Evolutionary conservation across 441 rosid species (phyloP).

Genomic region (Cnidoscolus chayamansa): DNA sequence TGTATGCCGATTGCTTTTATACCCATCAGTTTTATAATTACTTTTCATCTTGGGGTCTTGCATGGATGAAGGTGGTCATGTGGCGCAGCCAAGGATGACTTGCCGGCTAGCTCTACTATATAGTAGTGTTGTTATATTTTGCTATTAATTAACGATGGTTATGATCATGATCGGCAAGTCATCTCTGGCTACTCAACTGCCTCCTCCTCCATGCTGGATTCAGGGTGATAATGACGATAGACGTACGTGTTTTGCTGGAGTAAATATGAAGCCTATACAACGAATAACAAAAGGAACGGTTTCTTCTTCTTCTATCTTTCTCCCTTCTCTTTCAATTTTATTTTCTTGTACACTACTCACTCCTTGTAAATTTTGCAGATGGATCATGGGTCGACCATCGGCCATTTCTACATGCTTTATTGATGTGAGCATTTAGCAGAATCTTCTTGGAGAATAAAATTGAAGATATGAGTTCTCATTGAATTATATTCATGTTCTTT

Average conservation of each 20-base stretch:
- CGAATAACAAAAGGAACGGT: no score
- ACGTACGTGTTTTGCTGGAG: no score
- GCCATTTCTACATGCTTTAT: background rate
- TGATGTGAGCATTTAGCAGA: no score
- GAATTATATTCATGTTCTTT: no score
- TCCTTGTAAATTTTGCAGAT: no score
- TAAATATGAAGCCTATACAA: no score
- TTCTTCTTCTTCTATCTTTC: no score
- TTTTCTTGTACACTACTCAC: no score
- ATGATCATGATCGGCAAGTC: conserved; percentile 47
- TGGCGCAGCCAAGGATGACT: conserved; percentile 92
- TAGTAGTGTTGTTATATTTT: background rate
- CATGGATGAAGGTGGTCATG: conserved; percentile 57
- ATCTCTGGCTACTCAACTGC: conserved; percentile 54
- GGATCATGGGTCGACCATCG: no score
- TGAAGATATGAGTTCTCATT: no score
- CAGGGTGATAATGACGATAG: conserved; percentile 34
- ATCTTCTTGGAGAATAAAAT: background rate
- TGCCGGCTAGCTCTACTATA: conserved; percentile 43
- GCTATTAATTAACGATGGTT: no score
- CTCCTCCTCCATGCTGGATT: conserved; percentile 64
- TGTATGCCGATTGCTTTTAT: background rate
- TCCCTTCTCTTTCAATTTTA: no score
- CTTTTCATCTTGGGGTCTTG: conserved; percentile 56
- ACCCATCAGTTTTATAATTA: background rate